Evolutionary conservation across 2,329 filamentous ascomycete genomes (phyloP), one percentile per base, ranked within the genome.

Genomic region (Akanthomyces dipterigenus): DNA sequence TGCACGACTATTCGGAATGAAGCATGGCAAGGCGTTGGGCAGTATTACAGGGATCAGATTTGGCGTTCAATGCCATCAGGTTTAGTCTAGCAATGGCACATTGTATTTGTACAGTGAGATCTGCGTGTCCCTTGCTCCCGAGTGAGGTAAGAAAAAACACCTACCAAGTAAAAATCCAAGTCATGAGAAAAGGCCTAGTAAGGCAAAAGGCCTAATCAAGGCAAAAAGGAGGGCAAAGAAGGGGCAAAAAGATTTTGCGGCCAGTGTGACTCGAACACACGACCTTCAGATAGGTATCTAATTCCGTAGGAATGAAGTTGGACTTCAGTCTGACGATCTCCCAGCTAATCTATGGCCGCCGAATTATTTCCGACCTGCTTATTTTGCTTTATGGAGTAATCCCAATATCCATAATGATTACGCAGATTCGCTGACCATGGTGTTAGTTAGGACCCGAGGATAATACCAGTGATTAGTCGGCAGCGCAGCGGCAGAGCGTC

Each of bases 211-310:
- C 22, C 34, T 8, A 18, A 7, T 24, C 20, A 18, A 40, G 12
- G 1, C 4, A 22, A 45, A 31, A 42, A 22, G 18, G 26, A 36
- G 38, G 28, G 11, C 24, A 61, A 64, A 65, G n/a, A n/a, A n/a
- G n/a, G n/a, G n/a, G n/a, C n/a, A n/a, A 66, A 67, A 67, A 63
- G 20, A 49, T 43, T 31, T n/a, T 69, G 67, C 66, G 66, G 65
- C 64, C 67, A 68, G 67, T 69, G 67, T 69, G 67, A 67, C 67
- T 69, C 67, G 67, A 69, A 69, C 67, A 69, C 67, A 69, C 67
- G 67, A 68, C 67, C 67, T 69, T 69, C 67, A 69, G 66, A 68
- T 68, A 67, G 64, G 64, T 63, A 65, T 58, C 55, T 48, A 58
- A 38, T 65, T 65, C 63, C 62, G 65, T 63, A 65, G 64, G 66